Evolutionary conservation across 192 early-diverging fungal species (phyloP), one percentile per base, ranked within the genome.

Genomic region (Kickxella alabastrina): DNA sequence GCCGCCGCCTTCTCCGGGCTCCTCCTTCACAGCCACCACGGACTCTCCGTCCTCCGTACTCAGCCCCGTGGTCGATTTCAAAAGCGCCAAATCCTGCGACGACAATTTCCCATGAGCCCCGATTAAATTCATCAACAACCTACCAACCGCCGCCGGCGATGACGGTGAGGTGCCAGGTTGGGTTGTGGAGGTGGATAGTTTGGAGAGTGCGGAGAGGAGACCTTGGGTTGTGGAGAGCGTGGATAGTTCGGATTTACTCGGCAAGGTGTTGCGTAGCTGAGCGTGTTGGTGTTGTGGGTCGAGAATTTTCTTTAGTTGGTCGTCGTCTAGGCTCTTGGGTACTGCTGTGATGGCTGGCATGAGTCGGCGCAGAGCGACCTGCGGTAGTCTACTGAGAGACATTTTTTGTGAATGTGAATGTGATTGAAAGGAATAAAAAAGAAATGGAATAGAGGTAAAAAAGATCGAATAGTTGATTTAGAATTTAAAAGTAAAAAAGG

Each of bases 271-370:
- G 57, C 57, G 63, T 47, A 12, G 24, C 18, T 8, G 35, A 27
- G 29, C 43, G 43, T 42, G 45, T 18, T 53, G 53, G 3, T 62
- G 58, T 44, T 77, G 74, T 19, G 55, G 58, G 36, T 77, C 74
- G 3, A 70, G 41, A 10, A 69, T 61, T 58, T 77, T 68, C 38
- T 77, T 77, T 15, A 77, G 51, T 54, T 77, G 74, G 46, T 77
- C 74, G 46, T 77, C 74, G 59, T 77, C 74, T 12, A 70, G 43
- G 38, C 60, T 77, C 66, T 70, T 77, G 18, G 74, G 74, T 53
- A 70, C 62, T 3, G 59, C 62, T 14, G 74, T 57, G 15, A 77
- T 65, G 10, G 74, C 74, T 17, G 74, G 74, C 41, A 77, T 49
- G 17, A 77, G 57, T 32, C 74, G 74, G 19, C 74, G 74, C 61